phyloP scores from a whole-genome alignment of 345 rosid genomes.

The Barbarea vulgaris region DNA sequence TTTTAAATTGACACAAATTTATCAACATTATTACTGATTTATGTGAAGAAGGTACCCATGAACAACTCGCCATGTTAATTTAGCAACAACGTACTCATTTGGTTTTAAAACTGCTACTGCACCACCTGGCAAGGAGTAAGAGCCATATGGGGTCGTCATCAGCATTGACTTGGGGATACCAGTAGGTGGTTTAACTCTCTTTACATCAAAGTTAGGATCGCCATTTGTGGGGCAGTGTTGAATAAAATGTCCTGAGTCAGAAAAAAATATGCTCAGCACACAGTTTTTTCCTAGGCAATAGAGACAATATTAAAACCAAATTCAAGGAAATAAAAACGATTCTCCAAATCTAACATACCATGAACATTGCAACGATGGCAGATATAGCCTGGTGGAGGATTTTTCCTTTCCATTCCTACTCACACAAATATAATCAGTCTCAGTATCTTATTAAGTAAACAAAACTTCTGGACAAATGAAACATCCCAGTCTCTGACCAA shows the following conservation, averaged over 20 bases:
- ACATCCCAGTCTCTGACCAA: neutral
- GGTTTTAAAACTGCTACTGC: constrained; percentile 92
- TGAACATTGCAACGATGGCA: constrained; percentile 95
- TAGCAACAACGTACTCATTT: constrained; percentile 68
- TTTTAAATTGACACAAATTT: neutral
- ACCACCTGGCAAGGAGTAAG: constrained; percentile 93
- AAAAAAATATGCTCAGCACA: constrained; percentile 11
- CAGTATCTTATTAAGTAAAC: constrained; percentile 12
- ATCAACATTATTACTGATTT: neutral
- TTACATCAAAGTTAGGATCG: constrained; percentile 83
- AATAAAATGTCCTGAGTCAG: constrained; percentile 81
- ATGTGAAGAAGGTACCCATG: neutral
- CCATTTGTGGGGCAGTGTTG: constrained; percentile 99
- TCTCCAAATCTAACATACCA: constrained; percentile 51
- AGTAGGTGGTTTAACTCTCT: constrained; percentile 90
- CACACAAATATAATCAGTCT: constrained; percentile 7
- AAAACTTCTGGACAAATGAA: neutral
- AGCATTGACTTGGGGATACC: constrained; percentile 99
- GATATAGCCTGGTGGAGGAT: constrained; percentile 92
- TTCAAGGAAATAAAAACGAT: neutral
- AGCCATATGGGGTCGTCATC: constrained; percentile 86
- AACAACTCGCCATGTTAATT: constrained; percentile 1
- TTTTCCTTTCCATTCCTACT: constrained; percentile 84
- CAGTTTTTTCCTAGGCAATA: constrained; percentile 1
- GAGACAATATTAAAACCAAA: neutral